These are phyloP conservation scores for Vigna mungo DNA, from an alignment of 306 rosid species.

Conservation along the genomic window DNA sequence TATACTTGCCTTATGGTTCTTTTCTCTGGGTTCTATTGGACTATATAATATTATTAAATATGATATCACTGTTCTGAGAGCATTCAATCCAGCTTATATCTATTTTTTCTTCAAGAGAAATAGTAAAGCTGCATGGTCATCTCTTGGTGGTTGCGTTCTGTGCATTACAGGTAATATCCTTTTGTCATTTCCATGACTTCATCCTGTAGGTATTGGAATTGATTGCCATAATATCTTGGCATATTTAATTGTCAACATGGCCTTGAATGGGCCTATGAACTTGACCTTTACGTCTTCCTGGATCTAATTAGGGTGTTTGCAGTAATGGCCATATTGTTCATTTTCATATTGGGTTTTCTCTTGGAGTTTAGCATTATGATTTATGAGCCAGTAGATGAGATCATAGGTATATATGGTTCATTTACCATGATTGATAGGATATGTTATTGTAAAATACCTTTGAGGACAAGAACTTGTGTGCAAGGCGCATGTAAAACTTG, in stretches of 20 bases:
- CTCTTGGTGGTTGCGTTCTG: conserved; percentile 97
- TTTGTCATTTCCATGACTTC: conserved; percentile 37
- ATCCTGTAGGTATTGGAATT: conserved; percentile 2
- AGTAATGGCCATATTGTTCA: not conserved
- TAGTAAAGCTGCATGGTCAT: conserved; percentile 76
- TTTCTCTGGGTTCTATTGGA: conserved; percentile 86
- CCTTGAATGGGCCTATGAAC: not conserved
- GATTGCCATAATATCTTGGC: conserved; percentile 17
- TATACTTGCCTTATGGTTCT: conserved; percentile 87
- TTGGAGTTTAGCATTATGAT: conserved; percentile 29
- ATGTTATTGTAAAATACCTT: not conserved
- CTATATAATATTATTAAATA: conserved; percentile 70
- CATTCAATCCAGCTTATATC: conserved; percentile 90
- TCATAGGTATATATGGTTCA: not conserved
- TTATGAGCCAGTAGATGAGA: conserved; percentile 22
- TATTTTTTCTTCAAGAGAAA: conserved; percentile 87
- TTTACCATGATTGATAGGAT: not conserved
- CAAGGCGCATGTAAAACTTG: not conserved
- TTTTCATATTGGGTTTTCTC: not conserved
- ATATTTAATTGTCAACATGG: conserved; percentile 23
- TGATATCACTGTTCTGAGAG: conserved; percentile 77
- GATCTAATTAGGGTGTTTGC: conserved; percentile 3
- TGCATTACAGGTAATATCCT: conserved; percentile 84
- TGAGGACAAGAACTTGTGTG: conserved; percentile 1
- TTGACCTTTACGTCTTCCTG: not conserved